Conservation (phyloP, 169 alveolate species). For the Perkinsus chesapeaki region DNA sequence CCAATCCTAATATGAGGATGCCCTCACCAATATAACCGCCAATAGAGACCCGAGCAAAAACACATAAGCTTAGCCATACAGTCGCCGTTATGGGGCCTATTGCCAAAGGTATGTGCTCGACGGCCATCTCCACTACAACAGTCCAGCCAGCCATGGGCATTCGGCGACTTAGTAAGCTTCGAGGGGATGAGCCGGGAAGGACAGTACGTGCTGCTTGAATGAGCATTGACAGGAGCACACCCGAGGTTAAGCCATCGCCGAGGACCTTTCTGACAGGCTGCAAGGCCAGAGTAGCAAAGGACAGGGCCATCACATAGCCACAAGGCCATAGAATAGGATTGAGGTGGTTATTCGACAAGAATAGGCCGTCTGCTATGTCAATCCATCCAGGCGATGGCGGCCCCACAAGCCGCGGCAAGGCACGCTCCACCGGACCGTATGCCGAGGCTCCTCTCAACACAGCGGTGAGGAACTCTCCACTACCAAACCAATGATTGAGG, state of each 20-base stretch:
- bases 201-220: background rate
- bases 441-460: background rate
- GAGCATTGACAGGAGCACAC: background rate
- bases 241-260: background rate
- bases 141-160: background rate
- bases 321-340: background rate
- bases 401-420: background rate
- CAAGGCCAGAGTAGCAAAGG: background rate
- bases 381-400: background rate
- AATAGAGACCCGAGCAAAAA: background rate
- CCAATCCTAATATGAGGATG: background rate
- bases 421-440: background rate
- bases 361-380: background rate
- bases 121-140: background rate
- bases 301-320: background rate
- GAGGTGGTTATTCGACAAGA: background rate
- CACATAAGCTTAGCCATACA: background rate
- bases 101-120: background rate
- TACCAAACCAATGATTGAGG: background rate
- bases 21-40: background rate
- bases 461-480: background rate
- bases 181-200: background rate
- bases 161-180: background rate
- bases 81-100: background rate
- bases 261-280: background rate